Conservation (phyloP, 352 stramenopile species). For the Globisporangium cederbergense region DNA sequence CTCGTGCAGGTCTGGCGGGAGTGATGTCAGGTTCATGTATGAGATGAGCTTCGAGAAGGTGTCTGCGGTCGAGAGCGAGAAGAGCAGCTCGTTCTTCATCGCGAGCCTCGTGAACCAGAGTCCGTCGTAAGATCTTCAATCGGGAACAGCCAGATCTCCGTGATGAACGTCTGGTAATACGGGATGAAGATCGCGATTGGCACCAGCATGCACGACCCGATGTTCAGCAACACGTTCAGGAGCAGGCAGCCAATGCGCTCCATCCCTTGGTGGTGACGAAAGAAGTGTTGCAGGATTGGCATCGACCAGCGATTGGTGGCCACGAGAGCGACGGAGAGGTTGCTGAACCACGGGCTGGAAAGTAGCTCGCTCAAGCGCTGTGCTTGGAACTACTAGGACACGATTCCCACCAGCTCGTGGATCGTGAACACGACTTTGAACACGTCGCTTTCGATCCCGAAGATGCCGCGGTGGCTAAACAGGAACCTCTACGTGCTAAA, state of each 20-base stretch:
- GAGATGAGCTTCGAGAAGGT: constrained; percentile 23
- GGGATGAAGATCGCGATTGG: constrained; percentile 22
- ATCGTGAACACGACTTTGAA: constrained; percentile 12
- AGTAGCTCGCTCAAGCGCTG: constrained; percentile 15
- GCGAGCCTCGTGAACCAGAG: constrained; percentile 24
- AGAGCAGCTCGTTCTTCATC: constrained; percentile 24
- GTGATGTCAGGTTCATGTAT: constrained; percentile 19
- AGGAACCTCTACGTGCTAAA: not conserved
- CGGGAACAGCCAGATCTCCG: constrained; percentile 17
- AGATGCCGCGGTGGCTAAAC: constrained; percentile 1
- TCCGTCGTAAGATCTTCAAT: constrained; percentile 21
- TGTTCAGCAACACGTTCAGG: constrained; percentile 19
- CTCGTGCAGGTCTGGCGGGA: constrained; percentile 16
- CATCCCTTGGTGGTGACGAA: not conserved
- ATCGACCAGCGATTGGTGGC: constrained; percentile 14
- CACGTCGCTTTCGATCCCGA: constrained; percentile 14
- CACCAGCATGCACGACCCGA: constrained; percentile 15
- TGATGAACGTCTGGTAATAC: constrained; percentile 19
- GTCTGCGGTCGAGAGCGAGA: constrained; percentile 16
- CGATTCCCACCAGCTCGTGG: constrained; percentile 17
- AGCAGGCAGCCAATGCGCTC: constrained; percentile 20
- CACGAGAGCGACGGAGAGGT: constrained; percentile 2
- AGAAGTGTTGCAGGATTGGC: constrained; percentile 14
- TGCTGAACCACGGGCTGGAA: constrained; percentile 3
- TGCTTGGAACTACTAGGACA: constrained; percentile 16